Conservation (phyloP, 139 green algal genomes). For the Zygnema cylindricum region DNA sequence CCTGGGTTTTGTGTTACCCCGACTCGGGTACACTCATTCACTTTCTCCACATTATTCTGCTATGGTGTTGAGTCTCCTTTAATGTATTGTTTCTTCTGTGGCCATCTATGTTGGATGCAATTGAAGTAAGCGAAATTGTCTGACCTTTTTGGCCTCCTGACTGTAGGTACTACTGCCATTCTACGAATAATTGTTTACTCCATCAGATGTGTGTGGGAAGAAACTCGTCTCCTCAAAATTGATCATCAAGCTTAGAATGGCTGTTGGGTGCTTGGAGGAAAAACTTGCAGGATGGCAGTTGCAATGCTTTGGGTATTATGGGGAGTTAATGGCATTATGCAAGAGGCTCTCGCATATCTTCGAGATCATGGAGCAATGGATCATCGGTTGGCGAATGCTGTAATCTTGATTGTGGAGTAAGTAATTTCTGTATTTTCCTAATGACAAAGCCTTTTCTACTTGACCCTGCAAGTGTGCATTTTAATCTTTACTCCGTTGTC, state of each 20-base stretch:
- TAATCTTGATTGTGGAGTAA: conserved; percentile 74
- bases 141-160: too few species aligned
- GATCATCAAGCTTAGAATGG: neutral
- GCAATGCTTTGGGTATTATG: conserved; percentile 80
- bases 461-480: too few species aligned
- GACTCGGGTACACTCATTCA: conserved; percentile 41
- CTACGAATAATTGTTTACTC: too few species aligned
- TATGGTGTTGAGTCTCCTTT: neutral
- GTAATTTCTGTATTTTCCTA: too few species aligned
- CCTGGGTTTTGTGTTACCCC: conserved; percentile 76
- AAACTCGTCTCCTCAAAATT: too few species aligned
- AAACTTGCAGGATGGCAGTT: conserved; percentile 68
- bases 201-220: too few species aligned
- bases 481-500: too few species aligned
- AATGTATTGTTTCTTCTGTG: too few species aligned
- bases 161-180: too few species aligned
- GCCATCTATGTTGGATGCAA: too few species aligned
- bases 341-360: conserved; percentile 72
- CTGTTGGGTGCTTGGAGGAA: neutral
- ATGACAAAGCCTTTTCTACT: too few species aligned
- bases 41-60: neutral
- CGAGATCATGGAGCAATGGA: conserved; percentile 74
- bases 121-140: too few species aligned
- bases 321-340: conserved; percentile 79
- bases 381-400: conserved; percentile 64